phyloP scores from a whole-genome alignment of 2,329 filamentous ascomycete genomes.

The Tolypocladium amazonense region DNA sequence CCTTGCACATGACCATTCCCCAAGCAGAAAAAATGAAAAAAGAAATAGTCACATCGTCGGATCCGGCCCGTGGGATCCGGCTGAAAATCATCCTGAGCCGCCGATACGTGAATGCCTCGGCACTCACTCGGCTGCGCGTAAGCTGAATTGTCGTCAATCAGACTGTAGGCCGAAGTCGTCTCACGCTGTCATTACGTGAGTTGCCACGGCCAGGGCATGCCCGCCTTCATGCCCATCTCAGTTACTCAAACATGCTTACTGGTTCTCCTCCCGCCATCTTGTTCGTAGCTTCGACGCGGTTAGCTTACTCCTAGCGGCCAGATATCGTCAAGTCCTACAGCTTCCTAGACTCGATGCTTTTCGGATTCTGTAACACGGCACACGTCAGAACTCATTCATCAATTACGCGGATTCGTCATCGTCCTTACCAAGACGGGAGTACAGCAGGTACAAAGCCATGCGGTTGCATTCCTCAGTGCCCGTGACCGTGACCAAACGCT shows the following conservation, averaged over 20 bases:
- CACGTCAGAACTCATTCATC: conserved; percentile 5
- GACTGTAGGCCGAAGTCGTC: not conserved
- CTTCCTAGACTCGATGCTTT: conserved; percentile 29
- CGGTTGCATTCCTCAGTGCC: conserved; percentile 98
- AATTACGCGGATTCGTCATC: conserved; percentile 14
- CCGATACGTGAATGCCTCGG: not conserved
- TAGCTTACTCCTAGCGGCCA: not conserved
- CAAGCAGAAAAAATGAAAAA: not conserved
- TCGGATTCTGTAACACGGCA: conserved; percentile 25
- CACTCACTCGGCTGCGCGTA: not conserved
- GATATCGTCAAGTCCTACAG: not conserved
- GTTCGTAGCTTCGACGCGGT: not conserved
- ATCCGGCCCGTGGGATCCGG: not conserved
- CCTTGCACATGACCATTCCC: not conserved
- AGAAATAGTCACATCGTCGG: not conserved
- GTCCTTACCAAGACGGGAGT: conserved; percentile 79
- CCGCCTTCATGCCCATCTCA: not conserved
- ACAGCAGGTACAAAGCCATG: conserved; percentile 99
- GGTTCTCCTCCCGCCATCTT: not conserved
- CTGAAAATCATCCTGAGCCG: not conserved
- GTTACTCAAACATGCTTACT: not conserved
- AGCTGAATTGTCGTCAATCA: not conserved
- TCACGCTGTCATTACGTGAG: not conserved
- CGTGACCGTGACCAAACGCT: conserved; percentile 92
- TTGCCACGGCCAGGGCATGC: not conserved